phyloP scores from a whole-genome alignment of 2,329 filamentous ascomycete species.

The Penicillium sp. region DNA sequence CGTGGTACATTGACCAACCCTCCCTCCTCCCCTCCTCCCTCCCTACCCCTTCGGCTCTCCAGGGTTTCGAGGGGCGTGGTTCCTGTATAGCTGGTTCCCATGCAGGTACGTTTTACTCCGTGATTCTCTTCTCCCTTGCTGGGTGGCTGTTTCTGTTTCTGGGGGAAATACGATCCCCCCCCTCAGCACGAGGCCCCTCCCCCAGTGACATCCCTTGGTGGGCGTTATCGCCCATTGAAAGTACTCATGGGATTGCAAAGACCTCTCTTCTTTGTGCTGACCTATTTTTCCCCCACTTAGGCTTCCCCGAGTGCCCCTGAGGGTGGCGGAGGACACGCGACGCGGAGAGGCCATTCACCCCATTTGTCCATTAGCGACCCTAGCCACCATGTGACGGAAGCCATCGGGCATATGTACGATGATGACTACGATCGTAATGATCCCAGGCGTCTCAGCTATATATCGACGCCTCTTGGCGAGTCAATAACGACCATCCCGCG shows the following conservation, averaged over 20 bases:
- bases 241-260: background rate
- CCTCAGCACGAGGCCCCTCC: slow-evolving; percentile 1
- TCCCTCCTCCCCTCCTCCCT: slow-evolving; percentile 20
- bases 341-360: slow-evolving; percentile 57
- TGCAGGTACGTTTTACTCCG: slow-evolving; percentile 36
- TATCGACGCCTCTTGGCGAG: slow-evolving; percentile 52
- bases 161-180: background rate
- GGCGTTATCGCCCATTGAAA: background rate
- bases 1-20: slow-evolving; percentile 39
- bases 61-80: slow-evolving; percentile 27
- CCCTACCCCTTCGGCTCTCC: slow-evolving; percentile 26
- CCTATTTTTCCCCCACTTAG: slow-evolving; percentile 25
- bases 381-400: slow-evolving; percentile 90
- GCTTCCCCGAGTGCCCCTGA: slow-evolving; percentile 43
- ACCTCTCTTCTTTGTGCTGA: slow-evolving; percentile 7
- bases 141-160: background rate
- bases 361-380: slow-evolving; percentile 78
- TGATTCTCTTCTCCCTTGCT: slow-evolving; percentile 4
- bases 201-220: background rate
- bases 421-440: slow-evolving; percentile 64
- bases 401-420: slow-evolving; percentile 87
- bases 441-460: slow-evolving; percentile 72
- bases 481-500: slow-evolving; percentile 41
- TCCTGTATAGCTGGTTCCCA: slow-evolving; percentile 33
- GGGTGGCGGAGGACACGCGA: slow-evolving; percentile 48